Conservation (phyloP, 257 asterid genomes). For the Scutellaria galericulata region DNA sequence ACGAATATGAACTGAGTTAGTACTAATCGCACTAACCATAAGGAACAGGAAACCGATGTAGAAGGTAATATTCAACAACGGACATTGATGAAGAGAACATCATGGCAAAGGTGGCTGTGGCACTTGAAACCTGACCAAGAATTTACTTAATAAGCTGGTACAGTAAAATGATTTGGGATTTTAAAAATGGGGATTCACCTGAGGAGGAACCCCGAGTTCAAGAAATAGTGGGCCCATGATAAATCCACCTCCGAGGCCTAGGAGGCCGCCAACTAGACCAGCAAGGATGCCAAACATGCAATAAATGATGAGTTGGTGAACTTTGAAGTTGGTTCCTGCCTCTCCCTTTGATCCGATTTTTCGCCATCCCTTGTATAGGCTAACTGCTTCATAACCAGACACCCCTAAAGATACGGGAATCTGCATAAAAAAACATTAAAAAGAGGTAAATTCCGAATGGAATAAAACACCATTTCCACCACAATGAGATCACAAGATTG, state of each 20-base stretch:
- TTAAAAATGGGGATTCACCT: constrained; percentile 45
- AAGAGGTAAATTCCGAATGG: neutral
- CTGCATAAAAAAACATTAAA: constrained; percentile 43
- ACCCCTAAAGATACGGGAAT: constrained; percentile 82
- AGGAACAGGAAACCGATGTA: constrained; percentile 93
- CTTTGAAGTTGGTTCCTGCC: constrained; percentile 59
- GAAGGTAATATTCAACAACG: constrained; percentile 89
- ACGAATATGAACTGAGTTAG: neutral
- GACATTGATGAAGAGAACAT: constrained; percentile 99
- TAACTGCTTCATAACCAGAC: constrained; percentile 65
- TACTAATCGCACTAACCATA: constrained; percentile 59
- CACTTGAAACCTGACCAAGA: constrained; percentile 85
- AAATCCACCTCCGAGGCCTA: constrained; percentile 98
- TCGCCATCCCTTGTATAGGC: constrained; percentile 88
- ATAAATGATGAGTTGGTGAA: constrained; percentile 64
- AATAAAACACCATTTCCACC: neutral
- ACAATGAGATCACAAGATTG: constrained; percentile 2
- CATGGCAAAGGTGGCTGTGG: constrained; percentile 98
- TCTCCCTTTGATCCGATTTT: constrained; percentile 84
- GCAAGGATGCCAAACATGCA: constrained; percentile 81
- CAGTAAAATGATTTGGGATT: neutral
- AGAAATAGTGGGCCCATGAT: constrained; percentile 71
- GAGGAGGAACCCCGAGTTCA: constrained; percentile 71
- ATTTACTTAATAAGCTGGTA: neutral
- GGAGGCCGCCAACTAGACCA: constrained; percentile 93